Conservation (phyloP, 371 early-diverging fungal species). For the Umbelopsis sp. region DNA sequence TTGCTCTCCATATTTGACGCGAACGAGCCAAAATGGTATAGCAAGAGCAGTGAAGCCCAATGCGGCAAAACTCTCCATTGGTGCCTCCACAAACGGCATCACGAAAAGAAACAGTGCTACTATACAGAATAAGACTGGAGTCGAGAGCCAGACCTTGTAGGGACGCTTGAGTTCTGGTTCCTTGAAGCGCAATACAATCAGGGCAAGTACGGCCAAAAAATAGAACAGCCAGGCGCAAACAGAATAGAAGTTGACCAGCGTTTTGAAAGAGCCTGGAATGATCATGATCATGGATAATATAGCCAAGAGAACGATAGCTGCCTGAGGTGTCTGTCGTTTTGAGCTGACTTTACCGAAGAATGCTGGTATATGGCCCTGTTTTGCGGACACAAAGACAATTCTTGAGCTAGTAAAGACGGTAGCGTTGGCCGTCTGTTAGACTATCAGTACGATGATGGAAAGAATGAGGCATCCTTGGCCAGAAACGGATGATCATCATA, state of each 20-base stretch:
- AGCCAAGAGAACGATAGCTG: slow-evolving; percentile 70
- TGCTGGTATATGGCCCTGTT: slow-evolving; percentile 72
- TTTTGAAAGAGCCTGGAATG: slow-evolving; percentile 66
- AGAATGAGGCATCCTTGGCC: not conserved
- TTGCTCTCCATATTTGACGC: slow-evolving; percentile 41
- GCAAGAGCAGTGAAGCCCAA: slow-evolving; percentile 44
- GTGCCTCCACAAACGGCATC: slow-evolving; percentile 66
- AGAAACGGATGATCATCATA: not conserved
- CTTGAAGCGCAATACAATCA: slow-evolving; percentile 59
- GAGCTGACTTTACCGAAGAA: slow-evolving; percentile 68
- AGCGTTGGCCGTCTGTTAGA: slow-evolving; percentile 70
- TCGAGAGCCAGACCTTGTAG: slow-evolving; percentile 62
- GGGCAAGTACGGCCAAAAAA: slow-evolving; percentile 55
- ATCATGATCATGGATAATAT: slow-evolving; percentile 67
- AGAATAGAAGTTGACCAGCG: slow-evolving; percentile 77
- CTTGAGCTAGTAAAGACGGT: slow-evolving; percentile 75
- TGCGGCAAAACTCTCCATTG: slow-evolving; percentile 56
- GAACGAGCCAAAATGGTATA: slow-evolving; percentile 56
- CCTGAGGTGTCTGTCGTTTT: slow-evolving; percentile 67
- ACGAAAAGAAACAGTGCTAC: slow-evolving; percentile 63
- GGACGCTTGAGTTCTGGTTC: slow-evolving; percentile 68
- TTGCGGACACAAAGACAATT: slow-evolving; percentile 72
- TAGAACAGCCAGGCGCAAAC: slow-evolving; percentile 72
- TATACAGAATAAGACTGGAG: slow-evolving; percentile 61
- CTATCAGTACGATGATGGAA: not conserved